These are phyloP conservation scores for Panicum hallii DNA, from an alignment of 202 grass and related monocot genomes.

Conservation along the genomic window DNA sequence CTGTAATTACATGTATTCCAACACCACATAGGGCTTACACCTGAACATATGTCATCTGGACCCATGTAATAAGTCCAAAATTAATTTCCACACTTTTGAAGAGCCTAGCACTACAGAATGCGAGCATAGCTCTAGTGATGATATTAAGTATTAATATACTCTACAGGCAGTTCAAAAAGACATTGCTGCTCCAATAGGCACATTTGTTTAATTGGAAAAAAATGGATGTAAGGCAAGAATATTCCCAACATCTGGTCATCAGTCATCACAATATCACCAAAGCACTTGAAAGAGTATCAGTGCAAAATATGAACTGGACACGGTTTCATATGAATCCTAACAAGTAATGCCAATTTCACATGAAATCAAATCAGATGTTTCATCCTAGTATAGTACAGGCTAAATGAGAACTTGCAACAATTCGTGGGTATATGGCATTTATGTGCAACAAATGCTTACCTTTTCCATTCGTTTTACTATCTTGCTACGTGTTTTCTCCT, in stretches of 20 bases:
- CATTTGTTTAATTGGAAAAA: neutral
- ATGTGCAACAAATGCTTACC: slow-evolving; percentile 48
- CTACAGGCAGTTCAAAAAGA: neutral
- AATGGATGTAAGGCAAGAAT: neutral
- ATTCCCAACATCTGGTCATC: neutral
- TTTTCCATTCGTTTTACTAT: slow-evolving; percentile 98
- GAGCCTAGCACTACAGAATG: slow-evolving; percentile 5
- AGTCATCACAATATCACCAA: slow-evolving; percentile 3
- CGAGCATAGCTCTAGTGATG: neutral
- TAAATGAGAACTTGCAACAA: neutral
- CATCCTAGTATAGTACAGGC: neutral
- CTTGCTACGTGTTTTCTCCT: slow-evolving; percentile 96
- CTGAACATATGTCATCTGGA: neutral
- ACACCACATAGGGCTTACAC: neutral
- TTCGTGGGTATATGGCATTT: slow-evolving; percentile 10
- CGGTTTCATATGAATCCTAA: neutral
- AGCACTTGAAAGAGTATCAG: slow-evolving; percentile 19
- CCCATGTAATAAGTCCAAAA: neutral
- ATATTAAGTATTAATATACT: slow-evolving; percentile 1
- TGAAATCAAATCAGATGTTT: slow-evolving; percentile 22
- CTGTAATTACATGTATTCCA: neutral
- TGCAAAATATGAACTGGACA: slow-evolving; percentile 8
- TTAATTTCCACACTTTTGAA: neutral
- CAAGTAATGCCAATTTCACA: slow-evolving; percentile 10
- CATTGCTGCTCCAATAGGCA: neutral